A percentile compares a stretch with the other conserved stretches of the same genome.
phyloP scores from a whole-genome alignment of 441 rosid genomes.

The Oxalis stricta region DNA sequence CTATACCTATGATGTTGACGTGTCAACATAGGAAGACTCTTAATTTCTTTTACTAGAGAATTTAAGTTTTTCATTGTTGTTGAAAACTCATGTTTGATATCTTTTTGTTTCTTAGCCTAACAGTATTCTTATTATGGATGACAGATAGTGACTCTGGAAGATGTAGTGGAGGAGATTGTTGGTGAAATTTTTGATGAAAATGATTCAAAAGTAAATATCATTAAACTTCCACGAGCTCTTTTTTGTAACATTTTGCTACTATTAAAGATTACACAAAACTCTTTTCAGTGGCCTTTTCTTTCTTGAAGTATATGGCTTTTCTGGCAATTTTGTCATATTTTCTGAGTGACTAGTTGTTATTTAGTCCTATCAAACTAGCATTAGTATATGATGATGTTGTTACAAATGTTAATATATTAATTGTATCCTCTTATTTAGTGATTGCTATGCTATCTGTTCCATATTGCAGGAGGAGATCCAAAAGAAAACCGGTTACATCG shows the following conservation, averaged over 20 bases:
- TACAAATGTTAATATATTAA: too few species aligned
- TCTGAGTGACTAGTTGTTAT: too few species aligned
- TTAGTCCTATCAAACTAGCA: too few species aligned
- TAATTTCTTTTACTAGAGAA: too few species aligned
- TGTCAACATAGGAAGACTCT: too few species aligned
- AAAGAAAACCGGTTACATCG: constrained; percentile 95
- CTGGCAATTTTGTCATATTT: too few species aligned
- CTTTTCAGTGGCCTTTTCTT: background rate
- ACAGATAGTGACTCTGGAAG: constrained; percentile 93
- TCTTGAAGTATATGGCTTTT: background rate
- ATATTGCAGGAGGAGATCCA: constrained; percentile 84
- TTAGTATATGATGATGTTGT: too few species aligned
- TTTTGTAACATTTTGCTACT: too few species aligned
- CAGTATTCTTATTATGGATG: constrained; percentile 7
- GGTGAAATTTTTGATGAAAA: constrained; percentile 98
- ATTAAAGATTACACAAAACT: background rate
- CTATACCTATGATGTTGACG: too few species aligned
- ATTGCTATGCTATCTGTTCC: background rate
- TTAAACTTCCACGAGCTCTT: too few species aligned
- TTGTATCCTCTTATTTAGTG: background rate
- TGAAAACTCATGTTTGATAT: too few species aligned
- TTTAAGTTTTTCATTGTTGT: too few species aligned
- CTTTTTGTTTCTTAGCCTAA: background rate
- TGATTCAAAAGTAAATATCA: constrained; percentile 71
- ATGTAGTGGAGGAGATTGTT: constrained; percentile 96